Percentiles rank a stretch among this genome's conserved stretches.
phyloP scores from a whole-genome alignment of 2,329 filamentous ascomycete species.

The Microcyclosporella mali region DNA sequence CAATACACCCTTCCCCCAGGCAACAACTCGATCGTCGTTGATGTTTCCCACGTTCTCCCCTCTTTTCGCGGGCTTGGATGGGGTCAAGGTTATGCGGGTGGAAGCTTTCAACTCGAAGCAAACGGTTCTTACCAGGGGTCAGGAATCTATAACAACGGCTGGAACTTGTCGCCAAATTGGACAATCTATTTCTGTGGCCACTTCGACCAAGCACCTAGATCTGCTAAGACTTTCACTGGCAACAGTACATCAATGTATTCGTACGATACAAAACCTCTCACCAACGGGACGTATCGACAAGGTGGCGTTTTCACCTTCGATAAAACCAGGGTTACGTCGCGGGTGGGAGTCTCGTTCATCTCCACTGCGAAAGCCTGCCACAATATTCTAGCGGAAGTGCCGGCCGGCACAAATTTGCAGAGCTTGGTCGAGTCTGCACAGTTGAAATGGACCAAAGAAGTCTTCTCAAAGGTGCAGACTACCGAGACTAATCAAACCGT shows the following conservation, averaged over 20 bases:
- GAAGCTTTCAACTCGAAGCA: slow-evolving; percentile 47
- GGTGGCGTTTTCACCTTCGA: slow-evolving; percentile 46
- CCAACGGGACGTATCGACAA: slow-evolving; percentile 10
- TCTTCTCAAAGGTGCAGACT: slow-evolving; percentile 54
- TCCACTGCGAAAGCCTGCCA: slow-evolving; percentile 58
- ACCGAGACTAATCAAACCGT: slow-evolving; percentile 17
- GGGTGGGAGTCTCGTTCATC: slow-evolving; percentile 63
- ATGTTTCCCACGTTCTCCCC: slow-evolving; percentile 56
- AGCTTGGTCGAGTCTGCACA: slow-evolving; percentile 29
- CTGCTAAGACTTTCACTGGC: slow-evolving; percentile 28
- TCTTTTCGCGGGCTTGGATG: slow-evolving; percentile 41
- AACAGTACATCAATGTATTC: slow-evolving; percentile 32
- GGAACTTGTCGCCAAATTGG: slow-evolving; percentile 56
- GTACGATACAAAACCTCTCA: slow-evolving; percentile 10
- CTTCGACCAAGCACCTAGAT: slow-evolving; percentile 42
- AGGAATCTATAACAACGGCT: slow-evolving; percentile 58
- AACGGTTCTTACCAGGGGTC: slow-evolving; percentile 47
- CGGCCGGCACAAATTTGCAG: slow-evolving; percentile 27
- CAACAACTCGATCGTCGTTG: slow-evolving; percentile 49
- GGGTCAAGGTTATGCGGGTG: slow-evolving; percentile 54
- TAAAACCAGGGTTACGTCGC: slow-evolving; percentile 38
- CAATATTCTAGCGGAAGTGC: slow-evolving; percentile 61
- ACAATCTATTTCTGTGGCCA: slow-evolving; percentile 56
- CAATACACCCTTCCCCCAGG: slow-evolving; percentile 51
- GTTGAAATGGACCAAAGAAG: slow-evolving; percentile 54